These are phyloP conservation scores for Dillenia suffruticosa DNA, from an alignment of 164 flowering plant genomes.

Conservation along the genomic window DNA sequence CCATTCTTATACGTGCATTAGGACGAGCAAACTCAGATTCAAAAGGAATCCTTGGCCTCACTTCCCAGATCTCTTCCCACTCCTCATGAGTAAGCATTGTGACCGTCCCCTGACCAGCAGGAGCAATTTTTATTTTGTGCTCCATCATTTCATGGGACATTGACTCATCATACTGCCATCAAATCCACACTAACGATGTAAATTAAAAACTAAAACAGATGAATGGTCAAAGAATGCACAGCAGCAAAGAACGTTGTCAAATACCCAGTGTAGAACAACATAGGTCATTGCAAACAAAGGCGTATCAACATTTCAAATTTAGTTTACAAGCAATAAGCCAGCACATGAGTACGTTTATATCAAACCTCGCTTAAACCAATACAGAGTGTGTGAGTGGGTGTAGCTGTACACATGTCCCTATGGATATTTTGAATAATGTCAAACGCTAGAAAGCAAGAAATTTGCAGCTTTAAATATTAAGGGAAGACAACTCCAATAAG, in stretches of 20 bases:
- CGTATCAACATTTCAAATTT: background rate
- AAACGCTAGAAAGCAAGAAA: no score
- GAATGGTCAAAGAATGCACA: background rate
- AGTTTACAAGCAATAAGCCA: no score
- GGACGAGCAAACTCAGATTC: conserved; percentile 91
- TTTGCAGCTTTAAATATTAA: no score
- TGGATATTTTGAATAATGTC: no score
- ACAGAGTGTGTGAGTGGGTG: no score
- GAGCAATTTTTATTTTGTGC: conserved; percentile 74
- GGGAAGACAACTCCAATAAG: no score
- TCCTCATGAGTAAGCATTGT: conserved; percentile 91
- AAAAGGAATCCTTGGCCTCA: conserved; percentile 92
- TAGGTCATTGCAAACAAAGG: background rate
- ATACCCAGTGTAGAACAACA: no score
- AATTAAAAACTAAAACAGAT: no score
- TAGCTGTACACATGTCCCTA: no score
- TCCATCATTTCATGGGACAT: conserved; percentile 75
- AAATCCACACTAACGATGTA: background rate
- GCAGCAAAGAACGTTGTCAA: background rate
- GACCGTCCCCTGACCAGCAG: conserved; percentile 76
- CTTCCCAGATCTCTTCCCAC: conserved; percentile 75
- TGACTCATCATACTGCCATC: conserved; percentile 64
- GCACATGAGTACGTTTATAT: no score
- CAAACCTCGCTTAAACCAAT: no score
- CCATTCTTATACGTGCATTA: conserved; percentile 77